Evolutionary conservation across 495 filamentous ascomycete genomes (phyloP), one percentile per base, ranked within the genome.

Genomic region (Penicillium cataractarum): DNA sequence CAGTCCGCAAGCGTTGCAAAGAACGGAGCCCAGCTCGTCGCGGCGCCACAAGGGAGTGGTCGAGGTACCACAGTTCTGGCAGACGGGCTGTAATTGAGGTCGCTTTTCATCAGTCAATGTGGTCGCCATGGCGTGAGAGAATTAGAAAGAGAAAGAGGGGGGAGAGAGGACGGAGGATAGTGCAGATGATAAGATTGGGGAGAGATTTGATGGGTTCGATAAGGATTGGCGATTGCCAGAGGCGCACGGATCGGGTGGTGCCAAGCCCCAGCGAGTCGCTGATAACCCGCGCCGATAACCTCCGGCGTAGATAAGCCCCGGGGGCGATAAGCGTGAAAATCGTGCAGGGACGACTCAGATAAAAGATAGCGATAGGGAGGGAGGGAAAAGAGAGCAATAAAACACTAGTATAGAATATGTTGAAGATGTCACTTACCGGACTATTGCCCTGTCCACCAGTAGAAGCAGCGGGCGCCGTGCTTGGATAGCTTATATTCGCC

Each of bases 1-100:
- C 40, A 99, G 80, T 35, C 96, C 96, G 74, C 96, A 99, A 44
- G 96, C 95, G 78, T 99, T 99, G 86, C 95, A 99, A 44, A 99
- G 91, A n/a, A 99, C 93, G 3, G 92, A 91, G 62, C 95, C 95
- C 58, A 87, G 84, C 80, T 99, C 95, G 83, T 99, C 95, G 72
- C 95, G 86, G 72, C 95, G 90, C 95, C 95, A 99, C 66, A 99
- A 82, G 50, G 95, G 95, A 39, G 95, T 98, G 54, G 93, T 97
- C 8, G 91, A 95, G 51, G 95, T 99, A 61, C 84, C 87, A 80
- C 95, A 99, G 80, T 99, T 99, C 74, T 96, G 92, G 74, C 95
- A 99, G 61, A 93, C 91, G 52, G 95, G 95, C 95, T 99, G 87
- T 79, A 86, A 82, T 74, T 85, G 82, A 63, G 82, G 74, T 65